These are phyloP conservation scores for Scedosporium apiospermum DNA, from an alignment of 2,329 filamentous ascomycete genomes.

Conservation along the genomic window DNA sequence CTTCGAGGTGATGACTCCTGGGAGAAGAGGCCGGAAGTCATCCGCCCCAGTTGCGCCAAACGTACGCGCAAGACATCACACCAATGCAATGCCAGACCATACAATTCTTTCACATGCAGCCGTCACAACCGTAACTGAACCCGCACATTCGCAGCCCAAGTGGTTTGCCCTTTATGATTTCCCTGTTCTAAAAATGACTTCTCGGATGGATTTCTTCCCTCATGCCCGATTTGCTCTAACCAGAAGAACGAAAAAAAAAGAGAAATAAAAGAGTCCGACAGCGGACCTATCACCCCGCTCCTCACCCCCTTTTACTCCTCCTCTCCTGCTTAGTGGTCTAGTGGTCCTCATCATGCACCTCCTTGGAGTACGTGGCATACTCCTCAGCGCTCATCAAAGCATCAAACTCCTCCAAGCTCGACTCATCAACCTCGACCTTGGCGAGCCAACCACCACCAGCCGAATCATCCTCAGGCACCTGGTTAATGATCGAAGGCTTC, in stretches of 20 bases:
- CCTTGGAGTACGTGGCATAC: constrained; percentile 65
- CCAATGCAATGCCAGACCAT: too few species aligned
- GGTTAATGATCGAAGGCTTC: constrained; percentile 80
- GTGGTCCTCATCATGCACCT: constrained; percentile 11
- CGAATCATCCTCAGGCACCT: constrained; percentile 71
- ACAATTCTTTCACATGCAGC: too few species aligned
- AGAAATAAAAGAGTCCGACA: not conserved
- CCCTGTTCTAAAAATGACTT: not conserved
- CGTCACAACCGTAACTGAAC: too few species aligned
- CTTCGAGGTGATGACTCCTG: too few species aligned
- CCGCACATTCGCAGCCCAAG: too few species aligned
- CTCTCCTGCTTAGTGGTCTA: not conserved
- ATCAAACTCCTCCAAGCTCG: constrained; percentile 58
- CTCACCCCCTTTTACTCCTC: not conserved
- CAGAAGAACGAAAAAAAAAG: not conserved
- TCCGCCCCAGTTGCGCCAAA: too few species aligned
- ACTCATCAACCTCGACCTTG: constrained; percentile 68
- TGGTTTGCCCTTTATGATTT: not conserved
- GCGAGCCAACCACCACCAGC: constrained; percentile 83
- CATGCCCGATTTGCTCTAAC: not conserved
- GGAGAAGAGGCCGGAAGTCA: too few species aligned
- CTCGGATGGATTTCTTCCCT: not conserved
- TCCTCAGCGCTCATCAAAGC: constrained; percentile 65
- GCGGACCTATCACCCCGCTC: not conserved
- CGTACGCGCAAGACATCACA: too few species aligned